phyloP scores from a whole-genome alignment of 495 filamentous ascomycete genomes.

The Corynascus novoguineensis region DNA sequence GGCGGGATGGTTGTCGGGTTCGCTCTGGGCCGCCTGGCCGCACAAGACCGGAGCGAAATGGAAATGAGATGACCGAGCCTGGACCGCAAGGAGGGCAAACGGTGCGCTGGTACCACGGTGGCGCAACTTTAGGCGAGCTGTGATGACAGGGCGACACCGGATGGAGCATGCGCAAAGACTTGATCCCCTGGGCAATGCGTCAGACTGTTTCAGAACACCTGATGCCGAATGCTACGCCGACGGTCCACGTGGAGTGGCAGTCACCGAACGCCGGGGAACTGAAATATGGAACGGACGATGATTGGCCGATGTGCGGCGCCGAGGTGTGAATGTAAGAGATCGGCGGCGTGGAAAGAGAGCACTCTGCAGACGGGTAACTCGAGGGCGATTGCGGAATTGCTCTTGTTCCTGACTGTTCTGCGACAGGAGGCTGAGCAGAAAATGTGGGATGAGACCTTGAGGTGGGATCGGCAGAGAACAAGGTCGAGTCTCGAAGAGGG shows the following conservation, averaged over 20 bases:
- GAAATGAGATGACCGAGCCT: slow-evolving; percentile 3
- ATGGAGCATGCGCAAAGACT: slow-evolving; percentile 13
- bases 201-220: slow-evolving; percentile 32
- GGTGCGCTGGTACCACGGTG: too few relatives aligned
- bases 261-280: neutral
- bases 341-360: neutral
- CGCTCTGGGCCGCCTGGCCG: neutral
- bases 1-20: neutral
- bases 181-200: slow-evolving; percentile 28
- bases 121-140: neutral
- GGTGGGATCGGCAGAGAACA: slow-evolving; percentile 25
- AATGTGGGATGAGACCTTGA: slow-evolving; percentile 6
- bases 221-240: slow-evolving; percentile 25
- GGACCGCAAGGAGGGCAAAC: neutral
- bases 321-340: neutral
- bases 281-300: slow-evolving; percentile 1
- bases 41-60: too few relatives aligned
- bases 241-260: neutral
- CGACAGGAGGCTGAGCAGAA: neutral
- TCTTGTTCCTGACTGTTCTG: slow-evolving; percentile 10
- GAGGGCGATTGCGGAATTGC: neutral
- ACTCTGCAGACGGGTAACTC: neutral
- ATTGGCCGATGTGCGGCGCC: neutral
- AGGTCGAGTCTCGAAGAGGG: slow-evolving; percentile 1
- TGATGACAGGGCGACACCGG: slow-evolving; percentile 1